These are phyloP conservation scores for Fusarium sp. DNA, from an alignment of 2,329 filamentous ascomycete genomes.

Conservation along the genomic window DNA sequence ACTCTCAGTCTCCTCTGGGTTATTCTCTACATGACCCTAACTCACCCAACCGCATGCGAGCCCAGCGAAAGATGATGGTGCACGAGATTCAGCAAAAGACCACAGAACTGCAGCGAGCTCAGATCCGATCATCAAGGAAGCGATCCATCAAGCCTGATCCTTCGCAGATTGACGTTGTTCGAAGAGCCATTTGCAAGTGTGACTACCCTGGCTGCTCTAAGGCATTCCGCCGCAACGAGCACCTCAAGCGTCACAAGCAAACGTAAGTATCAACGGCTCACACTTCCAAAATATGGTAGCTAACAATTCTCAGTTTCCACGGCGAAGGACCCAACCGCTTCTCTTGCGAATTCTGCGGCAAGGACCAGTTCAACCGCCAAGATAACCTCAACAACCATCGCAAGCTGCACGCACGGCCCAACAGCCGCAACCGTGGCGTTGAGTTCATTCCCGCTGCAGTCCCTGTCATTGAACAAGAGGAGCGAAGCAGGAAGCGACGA, in stretches of 20 bases:
- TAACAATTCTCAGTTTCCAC: constrained; percentile 50
- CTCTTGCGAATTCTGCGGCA: constrained; percentile 60
- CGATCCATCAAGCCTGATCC: constrained; percentile 50
- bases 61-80: constrained; percentile 59
- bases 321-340: constrained; percentile 58
- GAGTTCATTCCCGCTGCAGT: constrained; percentile 59
- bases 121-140: constrained; percentile 55
- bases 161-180: constrained; percentile 54
- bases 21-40: constrained; percentile 53
- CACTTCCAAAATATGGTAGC: background rate
- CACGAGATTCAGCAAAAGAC: constrained; percentile 62
- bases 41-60: constrained; percentile 54
- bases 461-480: constrained; percentile 58
- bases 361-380: constrained; percentile 59
- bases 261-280: constrained; percentile 59
- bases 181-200: constrained; percentile 62
- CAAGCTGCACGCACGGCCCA: constrained; percentile 58
- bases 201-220: constrained; percentile 63
- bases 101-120: constrained; percentile 60
- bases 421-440: constrained; percentile 58
- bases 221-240: constrained; percentile 67
- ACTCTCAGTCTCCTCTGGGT: constrained; percentile 55
- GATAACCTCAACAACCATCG: constrained; percentile 61
- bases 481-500: constrained; percentile 58
- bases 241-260: constrained; percentile 68